A percentile compares a stretch with the other conserved stretches of the same genome.
Conservation (phyloP, 1,139 yeast species). For the Sugiyamaella novakii region DNA sequence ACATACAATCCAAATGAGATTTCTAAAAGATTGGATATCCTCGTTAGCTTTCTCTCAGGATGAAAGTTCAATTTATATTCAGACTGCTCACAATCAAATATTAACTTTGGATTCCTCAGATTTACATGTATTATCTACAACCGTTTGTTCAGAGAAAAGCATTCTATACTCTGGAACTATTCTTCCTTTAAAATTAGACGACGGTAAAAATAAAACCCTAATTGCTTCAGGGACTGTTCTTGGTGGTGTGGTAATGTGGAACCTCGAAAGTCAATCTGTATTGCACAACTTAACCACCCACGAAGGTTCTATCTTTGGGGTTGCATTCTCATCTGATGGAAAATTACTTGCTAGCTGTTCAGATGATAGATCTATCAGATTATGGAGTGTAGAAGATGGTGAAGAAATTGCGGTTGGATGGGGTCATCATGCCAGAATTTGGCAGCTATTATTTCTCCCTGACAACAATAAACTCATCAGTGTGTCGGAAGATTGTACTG, state of each 20-base stretch:
- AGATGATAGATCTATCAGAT: conserved; percentile 83
- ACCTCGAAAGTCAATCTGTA: conserved; percentile 45
- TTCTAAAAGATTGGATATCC: conserved; percentile 75
- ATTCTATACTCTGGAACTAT: conserved; percentile 86
- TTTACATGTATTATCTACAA: conserved; percentile 45
- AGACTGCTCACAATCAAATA: conserved; percentile 83
- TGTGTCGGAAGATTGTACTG: conserved; percentile 87
- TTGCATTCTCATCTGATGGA: conserved; percentile 61
- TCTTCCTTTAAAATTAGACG: conserved; percentile 45
- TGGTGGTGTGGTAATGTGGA: conserved; percentile 84
- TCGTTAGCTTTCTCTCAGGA: conserved; percentile 54
- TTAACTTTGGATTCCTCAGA: conserved; percentile 48
- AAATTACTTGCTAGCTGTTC: conserved; percentile 74
- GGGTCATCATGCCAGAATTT: conserved; percentile 95
- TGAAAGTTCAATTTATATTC: conserved; percentile 46
- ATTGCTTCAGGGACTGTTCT: conserved; percentile 92
- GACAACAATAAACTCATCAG: conserved; percentile 51
- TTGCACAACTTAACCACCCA: conserved; percentile 67
- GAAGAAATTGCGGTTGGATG: conserved; percentile 74
- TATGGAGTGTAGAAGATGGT: conserved; percentile 66
- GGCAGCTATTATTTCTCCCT: conserved; percentile 68
- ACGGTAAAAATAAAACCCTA: conserved; percentile 39
- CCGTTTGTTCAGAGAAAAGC: conserved; percentile 67
- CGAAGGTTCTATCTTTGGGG: conserved; percentile 89
- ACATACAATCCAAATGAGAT: conserved; percentile 11